Base-by-base conservation (phyloP, 2,329 filamentous ascomycete genomes). In the Hypocrella siamensis region DNA sequence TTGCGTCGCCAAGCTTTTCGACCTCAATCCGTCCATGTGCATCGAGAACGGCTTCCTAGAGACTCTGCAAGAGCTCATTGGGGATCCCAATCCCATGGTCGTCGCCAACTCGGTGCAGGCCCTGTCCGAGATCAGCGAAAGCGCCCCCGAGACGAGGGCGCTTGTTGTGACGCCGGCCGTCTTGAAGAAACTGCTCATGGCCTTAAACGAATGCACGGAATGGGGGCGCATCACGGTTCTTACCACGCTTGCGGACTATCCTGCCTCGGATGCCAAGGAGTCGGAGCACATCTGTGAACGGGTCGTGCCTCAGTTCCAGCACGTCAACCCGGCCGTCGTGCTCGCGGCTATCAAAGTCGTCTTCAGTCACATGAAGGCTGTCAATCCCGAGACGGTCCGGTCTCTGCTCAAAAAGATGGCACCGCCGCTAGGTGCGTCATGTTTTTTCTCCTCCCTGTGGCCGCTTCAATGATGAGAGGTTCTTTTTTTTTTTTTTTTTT, bases 391-490 rank as follows among this genome's bases (percentile, higher is more conserved):
- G 36, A 60, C 85, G 28, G 77, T 79, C 40, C 75, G 78, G 46
- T 83, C 81, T 39, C 96, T 96, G 52, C 65, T 93, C 31, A 93
- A 92, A 65, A 98, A 98, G 63, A 98, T 98, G 90, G 88, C 90
- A 2, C 90, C 90, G 40, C 90, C 90, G 7, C 60, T 96, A 41
- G 82, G 82, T 88, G 64, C 41, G 67, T 51, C 14, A 18, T 17
- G 28, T 18, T 5, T 15, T 10, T 12, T 16, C 10, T n/a, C 15
- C 14, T 17, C 17, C 11, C 28, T 8, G 12, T 10, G 6, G 10
- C 18, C 3, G 15, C 17, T 6, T 2, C n/a, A n/a, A n/a, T 15
- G 18, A 4, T 9, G 9, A 30, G 12, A 10, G 12, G 11, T 6
- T n/a, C 14, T 21, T n/a, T 21, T 19, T 31, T 22, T 12, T 12